Conservation (phyloP, 2,329 filamentous ascomycete genomes). For the Trichoderma sp. region DNA sequence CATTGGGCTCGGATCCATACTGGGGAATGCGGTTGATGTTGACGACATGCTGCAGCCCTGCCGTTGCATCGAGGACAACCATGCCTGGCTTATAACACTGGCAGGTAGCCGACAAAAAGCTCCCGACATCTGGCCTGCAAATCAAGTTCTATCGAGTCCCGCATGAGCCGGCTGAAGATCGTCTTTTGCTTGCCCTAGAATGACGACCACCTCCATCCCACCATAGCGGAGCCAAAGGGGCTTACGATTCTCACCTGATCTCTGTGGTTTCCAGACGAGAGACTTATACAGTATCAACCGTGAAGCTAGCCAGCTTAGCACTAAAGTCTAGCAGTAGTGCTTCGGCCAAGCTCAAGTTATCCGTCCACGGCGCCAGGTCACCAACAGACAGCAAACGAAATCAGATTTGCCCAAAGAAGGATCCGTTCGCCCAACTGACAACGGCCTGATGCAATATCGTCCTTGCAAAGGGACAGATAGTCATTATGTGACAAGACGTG, state of each 20-base stretch:
- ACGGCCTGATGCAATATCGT: not conserved
- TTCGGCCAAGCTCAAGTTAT: not conserved
- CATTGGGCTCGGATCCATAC: not conserved
- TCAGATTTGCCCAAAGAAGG: not conserved
- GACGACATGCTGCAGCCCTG: constrained; percentile 1
- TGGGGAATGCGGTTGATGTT: not conserved
- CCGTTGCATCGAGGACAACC: not conserved
- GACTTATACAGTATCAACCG: not conserved
- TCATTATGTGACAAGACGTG: not conserved
- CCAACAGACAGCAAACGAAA: not conserved
- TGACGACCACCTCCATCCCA: constrained; percentile 14
- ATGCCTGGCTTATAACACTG: not conserved
- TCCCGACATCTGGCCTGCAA: not conserved
- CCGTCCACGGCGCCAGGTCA: not conserved
- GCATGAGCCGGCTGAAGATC: constrained; percentile 3
- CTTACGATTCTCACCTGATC: constrained; percentile 6
- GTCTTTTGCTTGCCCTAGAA: not conserved
- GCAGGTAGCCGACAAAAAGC: not conserved
- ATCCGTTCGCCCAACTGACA: not conserved
- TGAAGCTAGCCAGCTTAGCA: not conserved
- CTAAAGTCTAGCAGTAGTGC: not conserved
- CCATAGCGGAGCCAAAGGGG: not conserved
- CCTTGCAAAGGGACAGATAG: not conserved
- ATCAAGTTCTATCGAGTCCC: not conserved
- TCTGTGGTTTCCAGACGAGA: not conserved